Evolutionary conservation across 1,284 basidiomycete species (phyloP).

Genomic region (Rhodotorula sp.): DNA sequence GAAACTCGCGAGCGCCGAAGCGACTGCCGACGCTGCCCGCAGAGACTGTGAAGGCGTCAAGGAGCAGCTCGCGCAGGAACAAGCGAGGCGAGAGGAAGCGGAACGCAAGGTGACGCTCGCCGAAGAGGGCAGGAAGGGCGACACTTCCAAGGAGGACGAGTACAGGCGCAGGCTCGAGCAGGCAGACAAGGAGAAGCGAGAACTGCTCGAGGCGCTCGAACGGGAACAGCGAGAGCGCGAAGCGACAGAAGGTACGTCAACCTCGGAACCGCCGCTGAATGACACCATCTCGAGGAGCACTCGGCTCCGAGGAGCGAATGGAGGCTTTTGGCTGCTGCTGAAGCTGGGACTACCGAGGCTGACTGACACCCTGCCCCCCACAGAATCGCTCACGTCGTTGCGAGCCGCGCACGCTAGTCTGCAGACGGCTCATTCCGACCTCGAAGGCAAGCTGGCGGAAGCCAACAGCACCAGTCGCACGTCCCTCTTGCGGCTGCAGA

Average conservation of each 20-base stretch:
- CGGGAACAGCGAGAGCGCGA: conserved; percentile 60
- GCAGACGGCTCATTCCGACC: conserved; percentile 31
- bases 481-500: conserved; percentile 35
- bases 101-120: conserved; percentile 73
- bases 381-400: conserved; percentile 55
- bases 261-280: not conserved
- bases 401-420: conserved; percentile 23
- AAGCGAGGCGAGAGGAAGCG: conserved; percentile 69
- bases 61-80: conserved; percentile 61
- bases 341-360: not conserved
- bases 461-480: conserved; percentile 29
- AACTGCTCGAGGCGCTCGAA: conserved; percentile 69
- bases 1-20: conserved; percentile 22
- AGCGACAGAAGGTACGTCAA: conserved; percentile 9
- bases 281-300: not conserved
- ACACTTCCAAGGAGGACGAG: conserved; percentile 60
- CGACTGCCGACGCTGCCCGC: not conserved
- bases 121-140: conserved; percentile 60
- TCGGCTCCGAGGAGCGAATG: not conserved
- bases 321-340: not conserved
- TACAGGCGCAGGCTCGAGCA: conserved; percentile 72
- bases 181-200: conserved; percentile 73
- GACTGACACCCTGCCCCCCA: conserved; percentile 51
- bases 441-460: conserved; percentile 35
- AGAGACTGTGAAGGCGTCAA: conserved; percentile 54